Percentiles rank a stretch among this genome's conserved stretches.
phyloP scores from a whole-genome alignment of 148 eudicot genomes.

The Gaultheria prostrata region DNA sequence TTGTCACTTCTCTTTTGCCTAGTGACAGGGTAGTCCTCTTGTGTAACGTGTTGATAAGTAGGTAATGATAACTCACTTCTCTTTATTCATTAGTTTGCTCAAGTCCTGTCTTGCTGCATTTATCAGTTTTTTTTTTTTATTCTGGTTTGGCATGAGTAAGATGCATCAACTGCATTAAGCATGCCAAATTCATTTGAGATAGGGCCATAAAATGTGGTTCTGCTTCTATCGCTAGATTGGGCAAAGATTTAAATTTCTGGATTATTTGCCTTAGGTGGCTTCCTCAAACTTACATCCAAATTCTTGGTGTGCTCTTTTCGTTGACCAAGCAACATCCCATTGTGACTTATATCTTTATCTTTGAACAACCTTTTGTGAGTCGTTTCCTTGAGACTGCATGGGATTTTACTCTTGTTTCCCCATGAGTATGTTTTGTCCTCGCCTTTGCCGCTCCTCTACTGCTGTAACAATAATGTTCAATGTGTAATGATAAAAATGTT shows the following conservation, averaged over 20 bases:
- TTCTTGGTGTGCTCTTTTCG: background rate
- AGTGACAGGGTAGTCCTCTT: conserved; percentile 78
- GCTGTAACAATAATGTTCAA: background rate
- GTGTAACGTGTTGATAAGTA: conserved; percentile 81
- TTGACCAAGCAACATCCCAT: background rate
- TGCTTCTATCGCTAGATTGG: background rate
- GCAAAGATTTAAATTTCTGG: background rate
- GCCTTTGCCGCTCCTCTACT: conserved; percentile 1
- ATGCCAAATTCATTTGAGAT: conserved; percentile 2
- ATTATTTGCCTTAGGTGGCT: background rate
- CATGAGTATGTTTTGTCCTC: background rate
- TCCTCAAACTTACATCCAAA: background rate
- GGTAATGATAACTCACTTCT: conserved; percentile 36
- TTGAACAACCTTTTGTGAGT: background rate
- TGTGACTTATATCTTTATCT: background rate
- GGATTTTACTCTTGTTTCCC: background rate
- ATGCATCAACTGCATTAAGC: background rate
- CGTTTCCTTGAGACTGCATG: background rate
- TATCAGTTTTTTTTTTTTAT: background rate
- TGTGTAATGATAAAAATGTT: background rate
- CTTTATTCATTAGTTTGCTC: conserved; percentile 1
- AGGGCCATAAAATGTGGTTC: background rate
- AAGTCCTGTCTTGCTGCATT: background rate
- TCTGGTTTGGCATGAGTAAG: background rate
- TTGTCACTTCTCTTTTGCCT: conserved; percentile 70